Evolutionary conservation across 1,284 basidiomycete genomes (phyloP), one percentile per base, ranked within the genome.

Genomic region (Marasmius oreades): DNA sequence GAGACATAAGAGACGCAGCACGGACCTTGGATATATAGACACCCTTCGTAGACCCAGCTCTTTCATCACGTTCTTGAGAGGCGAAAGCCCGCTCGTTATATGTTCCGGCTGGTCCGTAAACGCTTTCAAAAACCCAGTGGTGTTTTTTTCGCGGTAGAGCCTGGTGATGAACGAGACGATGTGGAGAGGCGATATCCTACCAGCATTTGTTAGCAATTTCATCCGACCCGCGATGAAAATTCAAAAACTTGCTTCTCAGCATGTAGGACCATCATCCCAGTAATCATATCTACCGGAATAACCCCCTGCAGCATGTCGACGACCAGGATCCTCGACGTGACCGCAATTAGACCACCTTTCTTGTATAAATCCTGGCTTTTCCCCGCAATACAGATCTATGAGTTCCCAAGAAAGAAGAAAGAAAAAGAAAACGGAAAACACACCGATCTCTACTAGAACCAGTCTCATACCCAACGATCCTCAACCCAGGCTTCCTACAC

Each of bases 81-180:
- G 95, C 1, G 90, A 93, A 66, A 98, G 74, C 0, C 95, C 95
- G 62, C 87, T 92, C 0, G 91, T 94, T 60, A 99, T 97, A 58
- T 90, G 85, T 69, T 99, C 96, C 0, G 96, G 94, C 64, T 98
- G 89, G 69, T 98, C 96, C 0, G 94, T 94, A 68, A 99, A 98
- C 0, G 95, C 97, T 71, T 99, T 98, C 61, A 98, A 74, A 70
- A 98, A 99, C 1, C 95, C 96, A 5, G 79, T 81, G 70, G 82
- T 76, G 71, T 98, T 98, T 71, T 88, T 85, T 68, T 95, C 88
- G 45, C 95, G 83, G 66, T 90, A 97, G 1, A 97, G 74, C 5
- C 94, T 83, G 47, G 95, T 87, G 42, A 96, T 92, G 71, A 98
- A 97, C 0, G 94, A 92, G 67, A 96, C 95, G 28, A 90, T 75